Conservation (phyloP, 768 basidiomycete species). For the Pleurotus sapidus region DNA sequence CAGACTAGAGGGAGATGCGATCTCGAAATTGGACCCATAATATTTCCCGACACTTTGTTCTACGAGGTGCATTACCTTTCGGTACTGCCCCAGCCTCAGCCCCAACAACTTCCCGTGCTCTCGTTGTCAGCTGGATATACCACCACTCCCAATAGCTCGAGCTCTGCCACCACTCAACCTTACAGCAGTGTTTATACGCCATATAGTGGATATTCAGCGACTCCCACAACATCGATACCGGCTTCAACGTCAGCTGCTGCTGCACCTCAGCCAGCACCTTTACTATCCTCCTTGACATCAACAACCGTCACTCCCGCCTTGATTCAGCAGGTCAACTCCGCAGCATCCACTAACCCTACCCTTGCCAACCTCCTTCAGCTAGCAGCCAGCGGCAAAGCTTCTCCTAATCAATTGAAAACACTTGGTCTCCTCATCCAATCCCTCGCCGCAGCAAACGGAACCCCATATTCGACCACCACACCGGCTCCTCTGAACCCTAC, state of each 20-base stretch:
- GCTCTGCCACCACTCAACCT: slow-evolving; percentile 13
- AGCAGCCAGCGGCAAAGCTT: slow-evolving; percentile 60
- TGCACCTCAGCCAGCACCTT: not conserved
- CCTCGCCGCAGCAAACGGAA: slow-evolving; percentile 33
- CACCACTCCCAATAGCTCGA: slow-evolving; percentile 13
- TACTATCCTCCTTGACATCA: slow-evolving; percentile 43
- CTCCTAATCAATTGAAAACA: slow-evolving; percentile 61
- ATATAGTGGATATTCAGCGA: slow-evolving; percentile 6
- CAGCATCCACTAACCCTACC: slow-evolving; percentile 65
- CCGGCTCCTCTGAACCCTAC: slow-evolving; percentile 10
- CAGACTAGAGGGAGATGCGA: slow-evolving; percentile 66
- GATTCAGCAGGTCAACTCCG: slow-evolving; percentile 62
- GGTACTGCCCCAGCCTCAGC: slow-evolving; percentile 18
- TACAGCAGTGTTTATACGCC: not conserved
- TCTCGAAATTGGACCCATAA: slow-evolving; percentile 73
- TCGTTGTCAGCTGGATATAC: slow-evolving; percentile 7
- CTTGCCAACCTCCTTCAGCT: slow-evolving; percentile 64
- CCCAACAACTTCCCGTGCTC: slow-evolving; percentile 4
- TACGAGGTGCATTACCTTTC: slow-evolving; percentile 71
- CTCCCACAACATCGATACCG: slow-evolving; percentile 19
- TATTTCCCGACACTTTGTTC: slow-evolving; percentile 63
- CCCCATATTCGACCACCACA: slow-evolving; percentile 1
- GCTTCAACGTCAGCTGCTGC: slow-evolving; percentile 22
- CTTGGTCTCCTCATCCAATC: slow-evolving; percentile 75
- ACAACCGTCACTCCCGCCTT: slow-evolving; percentile 53